Evolutionary conservation across 768 basidiomycete genomes (phyloP).

Genomic region (Termitomyces sp.): DNA sequence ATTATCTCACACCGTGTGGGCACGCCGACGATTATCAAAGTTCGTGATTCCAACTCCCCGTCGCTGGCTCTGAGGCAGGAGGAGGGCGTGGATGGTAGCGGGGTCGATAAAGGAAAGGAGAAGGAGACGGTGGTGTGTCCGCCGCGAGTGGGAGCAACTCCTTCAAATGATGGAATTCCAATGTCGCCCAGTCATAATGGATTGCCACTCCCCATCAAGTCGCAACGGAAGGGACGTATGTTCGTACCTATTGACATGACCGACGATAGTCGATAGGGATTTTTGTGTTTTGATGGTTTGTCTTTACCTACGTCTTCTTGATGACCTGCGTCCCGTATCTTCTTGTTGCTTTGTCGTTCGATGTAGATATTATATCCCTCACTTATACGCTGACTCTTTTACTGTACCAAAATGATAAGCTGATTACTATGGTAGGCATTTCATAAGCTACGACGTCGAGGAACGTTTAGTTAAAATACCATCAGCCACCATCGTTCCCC

Average conservation of each 20-base stretch:
- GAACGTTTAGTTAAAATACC: no score
- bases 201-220: slow-evolving; percentile 13
- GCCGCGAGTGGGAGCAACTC: neutral
- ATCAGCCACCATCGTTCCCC: no score
- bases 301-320: neutral
- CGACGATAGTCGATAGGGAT: neutral
- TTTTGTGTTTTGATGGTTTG: neutral
- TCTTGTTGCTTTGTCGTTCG: neutral
- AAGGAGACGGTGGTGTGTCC: neutral
- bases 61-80: neutral
- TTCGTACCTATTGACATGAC: slow-evolving; percentile 5
- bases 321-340: neutral
- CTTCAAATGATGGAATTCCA: neutral
- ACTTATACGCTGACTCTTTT: neutral
- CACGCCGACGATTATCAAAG: neutral
- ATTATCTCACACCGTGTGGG: neutral
- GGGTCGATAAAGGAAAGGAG: neutral
- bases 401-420: neutral
- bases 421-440: no score
- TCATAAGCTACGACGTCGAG: no score
- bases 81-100: neutral
- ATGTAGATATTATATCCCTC: neutral
- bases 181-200: neutral
- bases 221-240: slow-evolving; percentile 11
- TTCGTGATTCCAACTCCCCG: neutral